A percentile compares a stretch with the other conserved stretches of the same genome.
These are phyloP conservation scores for Cardiospermum halicacabum DNA, from an alignment of 345 rosid genomes.

Conservation along the genomic window DNA sequence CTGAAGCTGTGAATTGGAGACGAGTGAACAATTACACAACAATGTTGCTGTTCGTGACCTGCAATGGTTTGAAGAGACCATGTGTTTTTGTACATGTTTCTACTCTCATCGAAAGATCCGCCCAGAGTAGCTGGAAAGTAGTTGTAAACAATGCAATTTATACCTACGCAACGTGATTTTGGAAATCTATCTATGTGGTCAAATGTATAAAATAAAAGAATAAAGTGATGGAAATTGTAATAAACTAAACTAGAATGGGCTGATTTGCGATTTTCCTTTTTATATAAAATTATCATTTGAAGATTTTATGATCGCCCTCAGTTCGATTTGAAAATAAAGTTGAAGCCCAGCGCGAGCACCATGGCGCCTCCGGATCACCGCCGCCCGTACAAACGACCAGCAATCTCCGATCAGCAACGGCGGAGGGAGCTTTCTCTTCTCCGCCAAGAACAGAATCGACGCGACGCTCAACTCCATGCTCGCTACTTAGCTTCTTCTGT, in stretches of 20 bases:
- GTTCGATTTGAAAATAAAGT: background rate
- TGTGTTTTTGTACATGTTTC: background rate
- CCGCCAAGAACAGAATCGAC: slow-evolving; percentile 75
- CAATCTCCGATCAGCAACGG: slow-evolving; percentile 85
- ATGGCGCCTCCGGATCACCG: slow-evolving; percentile 82
- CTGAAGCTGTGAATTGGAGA: slow-evolving; percentile 8
- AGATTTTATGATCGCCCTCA: background rate
- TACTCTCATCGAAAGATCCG: slow-evolving; percentile 44
- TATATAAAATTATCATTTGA: background rate
- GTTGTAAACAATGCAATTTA: too few species aligned
- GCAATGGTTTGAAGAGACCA: background rate
- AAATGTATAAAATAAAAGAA: too few species aligned
- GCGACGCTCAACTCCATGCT: slow-evolving; percentile 78
- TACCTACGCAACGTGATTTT: too few species aligned
- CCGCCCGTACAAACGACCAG: slow-evolving; percentile 80
- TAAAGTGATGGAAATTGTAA: too few species aligned
- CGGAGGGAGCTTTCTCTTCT: slow-evolving; percentile 75
- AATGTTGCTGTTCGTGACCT: background rate
- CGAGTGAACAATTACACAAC: background rate
- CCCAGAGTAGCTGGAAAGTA: slow-evolving; percentile 25
- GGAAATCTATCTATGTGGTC: background rate
- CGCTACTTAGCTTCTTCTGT: slow-evolving; percentile 76
- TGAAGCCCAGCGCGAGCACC: background rate
- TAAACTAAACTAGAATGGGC: too few species aligned
- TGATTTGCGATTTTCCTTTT: background rate